phyloP scores from a whole-genome alignment of 371 early-diverging fungal genomes.

The Mucor ambiguus region DNA sequence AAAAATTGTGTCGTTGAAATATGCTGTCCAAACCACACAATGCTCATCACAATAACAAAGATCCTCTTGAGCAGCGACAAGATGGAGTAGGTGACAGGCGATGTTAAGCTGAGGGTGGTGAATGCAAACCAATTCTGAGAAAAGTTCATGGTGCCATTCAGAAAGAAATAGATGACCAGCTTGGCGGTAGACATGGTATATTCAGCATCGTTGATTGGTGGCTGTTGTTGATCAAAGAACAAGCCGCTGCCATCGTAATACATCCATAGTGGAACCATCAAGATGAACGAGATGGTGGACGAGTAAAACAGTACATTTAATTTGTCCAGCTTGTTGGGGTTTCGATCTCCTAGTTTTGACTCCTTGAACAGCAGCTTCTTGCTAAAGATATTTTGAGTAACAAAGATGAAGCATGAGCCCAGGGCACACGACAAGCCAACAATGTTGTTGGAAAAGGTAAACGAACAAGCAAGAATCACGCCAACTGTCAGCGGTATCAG shows the following conservation, averaged over 20 bases:
- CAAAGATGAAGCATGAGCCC: constrained; percentile 77
- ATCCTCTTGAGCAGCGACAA: constrained; percentile 86
- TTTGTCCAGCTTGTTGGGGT: constrained; percentile 49
- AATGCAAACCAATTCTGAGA: constrained; percentile 80
- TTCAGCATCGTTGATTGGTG: not conserved
- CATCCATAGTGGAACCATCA: constrained; percentile 85
- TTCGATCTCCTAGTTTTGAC: constrained; percentile 26
- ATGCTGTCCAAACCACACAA: constrained; percentile 82
- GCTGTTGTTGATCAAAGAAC: not conserved
- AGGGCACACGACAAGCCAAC: constrained; percentile 78
- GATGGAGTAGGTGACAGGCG: constrained; percentile 88
- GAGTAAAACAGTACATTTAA: constrained; percentile 20
- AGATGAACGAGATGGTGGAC: constrained; percentile 63
- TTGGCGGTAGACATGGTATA: constrained; percentile 10
- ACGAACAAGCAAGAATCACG: constrained; percentile 66
- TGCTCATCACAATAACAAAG: constrained; percentile 82
- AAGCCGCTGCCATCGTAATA: constrained; percentile 64
- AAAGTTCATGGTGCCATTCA: constrained; percentile 82
- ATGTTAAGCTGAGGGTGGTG: constrained; percentile 72
- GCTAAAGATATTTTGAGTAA: constrained; percentile 82
- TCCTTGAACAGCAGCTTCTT: constrained; percentile 74
- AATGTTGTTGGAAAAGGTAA: constrained; percentile 53
- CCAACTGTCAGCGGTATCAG: constrained; percentile 80
- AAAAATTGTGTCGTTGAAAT: constrained; percentile 63
- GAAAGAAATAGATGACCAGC: constrained; percentile 53